These are phyloP conservation scores for Pachysandra terminalis DNA, from an alignment of 164 flowering plant genomes.

Conservation along the genomic window DNA sequence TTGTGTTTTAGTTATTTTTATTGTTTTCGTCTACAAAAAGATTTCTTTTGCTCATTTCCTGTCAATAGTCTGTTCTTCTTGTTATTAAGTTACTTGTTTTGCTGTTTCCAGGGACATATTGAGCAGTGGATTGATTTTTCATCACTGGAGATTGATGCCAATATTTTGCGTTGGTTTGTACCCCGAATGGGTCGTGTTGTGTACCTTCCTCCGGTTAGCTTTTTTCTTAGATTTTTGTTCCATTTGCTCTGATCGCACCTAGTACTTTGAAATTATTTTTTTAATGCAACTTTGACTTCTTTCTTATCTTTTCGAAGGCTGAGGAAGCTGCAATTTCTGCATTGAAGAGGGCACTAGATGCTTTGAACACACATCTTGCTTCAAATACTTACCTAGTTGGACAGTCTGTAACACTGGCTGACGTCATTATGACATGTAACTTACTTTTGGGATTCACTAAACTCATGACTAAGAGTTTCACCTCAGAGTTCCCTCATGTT, in stretches of 20 bases:
- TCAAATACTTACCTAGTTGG: conserved; percentile 51
- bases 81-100: background rate
- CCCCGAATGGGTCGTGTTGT: conserved; percentile 44
- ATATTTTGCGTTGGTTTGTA: conserved; percentile 31
- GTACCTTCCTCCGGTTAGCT: conserved; percentile 53
- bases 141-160: conserved; percentile 53
- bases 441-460: conserved; percentile 32
- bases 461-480: conserved; percentile 54
- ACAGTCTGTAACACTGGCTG: conserved; percentile 29
- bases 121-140: conserved; percentile 91
- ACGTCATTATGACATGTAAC: conserved; percentile 50
- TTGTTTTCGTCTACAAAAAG: background rate
- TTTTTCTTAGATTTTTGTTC: background rate
- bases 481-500: conserved; percentile 70
- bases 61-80: background rate
- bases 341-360: conserved; percentile 72
- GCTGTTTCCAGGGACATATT: conserved; percentile 41
- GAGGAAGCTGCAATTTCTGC: conserved; percentile 68
- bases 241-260: background rate
- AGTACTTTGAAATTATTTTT: background rate
- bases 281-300: no score
- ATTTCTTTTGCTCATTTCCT: background rate
- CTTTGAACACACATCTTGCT: conserved; percentile 66
- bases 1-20: background rate
- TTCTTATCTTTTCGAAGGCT: conserved; percentile 28